phyloP scores from a whole-genome alignment of 1,284 basidiomycete species.

The Tilletia setariae region DNA sequence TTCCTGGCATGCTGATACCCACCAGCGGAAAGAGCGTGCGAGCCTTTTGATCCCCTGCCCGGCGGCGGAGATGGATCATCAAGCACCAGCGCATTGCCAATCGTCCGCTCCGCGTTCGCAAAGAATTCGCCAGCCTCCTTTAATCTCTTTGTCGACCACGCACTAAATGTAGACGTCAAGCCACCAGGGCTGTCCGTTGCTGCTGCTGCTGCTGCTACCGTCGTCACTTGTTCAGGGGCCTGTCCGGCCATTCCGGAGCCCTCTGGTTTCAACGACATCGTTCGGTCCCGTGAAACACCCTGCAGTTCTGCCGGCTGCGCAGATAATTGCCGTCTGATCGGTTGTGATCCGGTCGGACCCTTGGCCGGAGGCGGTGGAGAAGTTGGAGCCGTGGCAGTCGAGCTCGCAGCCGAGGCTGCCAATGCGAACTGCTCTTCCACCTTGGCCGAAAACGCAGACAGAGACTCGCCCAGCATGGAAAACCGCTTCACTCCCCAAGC shows the following conservation, averaged over 20 bases:
- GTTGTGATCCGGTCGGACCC: background rate
- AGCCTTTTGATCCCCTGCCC: background rate
- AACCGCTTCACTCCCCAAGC: constrained; percentile 7
- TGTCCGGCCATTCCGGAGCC: background rate
- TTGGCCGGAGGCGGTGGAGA: background rate
- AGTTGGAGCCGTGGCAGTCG: background rate
- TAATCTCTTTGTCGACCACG: constrained; percentile 3
- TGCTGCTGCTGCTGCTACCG: background rate
- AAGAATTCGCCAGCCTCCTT: constrained; percentile 10
- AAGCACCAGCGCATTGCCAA: constrained; percentile 2
- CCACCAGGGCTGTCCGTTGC: background rate
- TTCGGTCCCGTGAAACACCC: no score
- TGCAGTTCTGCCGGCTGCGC: background rate
- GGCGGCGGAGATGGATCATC: background rate
- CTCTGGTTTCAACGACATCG: background rate
- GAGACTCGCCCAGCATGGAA: constrained; percentile 3
- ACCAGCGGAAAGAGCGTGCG: no score
- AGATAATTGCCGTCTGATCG: no score
- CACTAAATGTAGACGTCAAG: background rate
- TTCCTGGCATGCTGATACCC: no score
- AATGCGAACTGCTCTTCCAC: constrained; percentile 12
- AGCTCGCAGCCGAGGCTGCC: background rate
- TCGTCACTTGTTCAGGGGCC: background rate
- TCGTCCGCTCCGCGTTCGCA: constrained; percentile 4
- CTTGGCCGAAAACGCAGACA: constrained; percentile 7